A percentile compares a stretch with the other conserved stretches of the same genome.
phyloP scores from a whole-genome alignment of 768 basidiomycete species.

The Serendipita sp. region DNA sequence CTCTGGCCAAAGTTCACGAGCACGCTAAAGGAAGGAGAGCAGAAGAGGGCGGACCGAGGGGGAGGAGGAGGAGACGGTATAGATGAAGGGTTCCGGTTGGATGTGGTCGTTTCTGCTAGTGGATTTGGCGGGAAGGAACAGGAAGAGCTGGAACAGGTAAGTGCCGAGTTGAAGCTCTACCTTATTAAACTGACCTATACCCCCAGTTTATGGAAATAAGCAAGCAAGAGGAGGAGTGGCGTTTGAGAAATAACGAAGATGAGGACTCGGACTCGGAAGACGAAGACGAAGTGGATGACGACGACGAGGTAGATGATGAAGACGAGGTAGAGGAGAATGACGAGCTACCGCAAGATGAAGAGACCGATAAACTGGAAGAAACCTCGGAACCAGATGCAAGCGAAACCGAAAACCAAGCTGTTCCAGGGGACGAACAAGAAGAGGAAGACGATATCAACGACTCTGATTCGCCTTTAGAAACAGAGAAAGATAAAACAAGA shows the following conservation, averaged over 20 bases:
- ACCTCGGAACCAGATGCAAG: slow-evolving; percentile 4
- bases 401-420: not conserved
- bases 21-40: slow-evolving; percentile 30
- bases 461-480: not conserved
- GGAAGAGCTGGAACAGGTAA: slow-evolving; percentile 68
- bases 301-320: slow-evolving; percentile 7
- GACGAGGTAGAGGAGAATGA: slow-evolving; percentile 14
- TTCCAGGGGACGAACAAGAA: slow-evolving; percentile 7
- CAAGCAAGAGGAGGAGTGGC: slow-evolving; percentile 22
- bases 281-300: slow-evolving; percentile 12
- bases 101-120: slow-evolving; percentile 86
- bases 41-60: slow-evolving; percentile 11
- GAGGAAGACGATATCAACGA: not conserved
- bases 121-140: slow-evolving; percentile 79
- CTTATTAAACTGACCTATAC: slow-evolving; percentile 14
- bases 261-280: slow-evolving; percentile 12
- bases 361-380: not conserved
- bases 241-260: slow-evolving; percentile 13
- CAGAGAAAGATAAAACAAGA: not conserved
- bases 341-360: slow-evolving; percentile 5
- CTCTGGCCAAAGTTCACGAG: slow-evolving; percentile 77
- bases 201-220: slow-evolving; percentile 50
- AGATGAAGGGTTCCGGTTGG: slow-evolving; percentile 50
- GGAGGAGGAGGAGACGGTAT: slow-evolving; percentile 20
- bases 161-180: not conserved